Conservation (phyloP, 2,329 filamentous ascomycete species). For the Cordyceps pruinosa region DNA sequence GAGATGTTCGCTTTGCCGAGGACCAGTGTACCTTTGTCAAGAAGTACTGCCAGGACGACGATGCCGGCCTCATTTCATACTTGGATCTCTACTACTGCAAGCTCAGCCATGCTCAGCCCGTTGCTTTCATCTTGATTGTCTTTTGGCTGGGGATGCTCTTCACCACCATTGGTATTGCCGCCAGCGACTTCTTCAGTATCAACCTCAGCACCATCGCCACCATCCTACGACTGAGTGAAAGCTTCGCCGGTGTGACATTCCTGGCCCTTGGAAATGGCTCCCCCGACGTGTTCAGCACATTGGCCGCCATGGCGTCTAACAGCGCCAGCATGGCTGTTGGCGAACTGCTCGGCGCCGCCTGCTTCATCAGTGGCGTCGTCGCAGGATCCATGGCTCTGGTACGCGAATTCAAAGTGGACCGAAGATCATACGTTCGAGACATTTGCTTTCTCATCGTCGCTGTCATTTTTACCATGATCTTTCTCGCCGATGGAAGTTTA, state of each 20-base stretch:
- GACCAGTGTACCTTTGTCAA: conserved; percentile 86
- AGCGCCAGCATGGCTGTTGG: conserved; percentile 95
- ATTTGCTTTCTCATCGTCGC: conserved; percentile 87
- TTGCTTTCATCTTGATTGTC: conserved; percentile 74
- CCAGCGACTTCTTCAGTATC: conserved; percentile 96
- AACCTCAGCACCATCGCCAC: conserved; percentile 89
- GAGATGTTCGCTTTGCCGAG: conserved; percentile 64
- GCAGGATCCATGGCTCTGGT: conserved; percentile 96
- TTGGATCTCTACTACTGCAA: conserved; percentile 86
- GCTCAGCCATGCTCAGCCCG: conserved; percentile 57
- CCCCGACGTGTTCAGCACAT: conserved; percentile 96
- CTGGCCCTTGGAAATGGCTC: conserved; percentile 96
- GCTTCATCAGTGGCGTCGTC: conserved; percentile 94
- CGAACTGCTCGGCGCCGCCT: conserved; percentile 87
- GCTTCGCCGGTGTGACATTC: conserved; percentile 91
- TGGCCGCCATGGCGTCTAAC: conserved; percentile 94
- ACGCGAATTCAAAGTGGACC: conserved; percentile 86
- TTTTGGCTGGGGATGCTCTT: conserved; percentile 86
- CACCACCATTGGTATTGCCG: conserved; percentile 93
- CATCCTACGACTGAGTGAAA: conserved; percentile 89
- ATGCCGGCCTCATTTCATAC: conserved; percentile 85
- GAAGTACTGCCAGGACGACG: conserved; percentile 77
- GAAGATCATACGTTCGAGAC: conserved; percentile 84
- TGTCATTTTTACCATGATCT: conserved; percentile 77
- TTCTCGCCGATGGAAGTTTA: conserved; percentile 77